Percentiles rank a stretch among this genome's conserved stretches.
Evolutionary conservation across 306 rosid species (phyloP).

Genomic region (Geum urbanum): DNA sequence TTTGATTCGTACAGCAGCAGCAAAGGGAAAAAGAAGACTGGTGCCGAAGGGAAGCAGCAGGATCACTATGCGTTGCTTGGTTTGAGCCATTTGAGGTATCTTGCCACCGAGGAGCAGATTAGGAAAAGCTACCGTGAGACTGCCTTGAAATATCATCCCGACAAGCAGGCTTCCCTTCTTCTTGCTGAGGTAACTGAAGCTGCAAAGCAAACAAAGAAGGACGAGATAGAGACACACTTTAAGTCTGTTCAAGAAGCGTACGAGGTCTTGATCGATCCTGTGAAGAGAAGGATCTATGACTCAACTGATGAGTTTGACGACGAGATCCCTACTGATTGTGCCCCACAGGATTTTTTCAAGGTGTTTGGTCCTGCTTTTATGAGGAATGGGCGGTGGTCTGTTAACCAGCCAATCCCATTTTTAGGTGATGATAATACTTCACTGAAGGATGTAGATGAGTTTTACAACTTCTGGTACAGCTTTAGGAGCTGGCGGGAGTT

Average conservation of each 20-base stretch:
- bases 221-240: conserved; percentile 83
- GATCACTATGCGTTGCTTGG: conserved; percentile 98
- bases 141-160: conserved; percentile 92
- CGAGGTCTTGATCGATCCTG: conserved; percentile 71
- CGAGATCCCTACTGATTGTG: conserved; percentile 91
- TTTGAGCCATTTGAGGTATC: conserved; percentile 81
- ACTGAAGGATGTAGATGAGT: conserved; percentile 61
- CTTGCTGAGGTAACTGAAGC: conserved; percentile 83
- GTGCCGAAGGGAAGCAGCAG: conserved; percentile 61
- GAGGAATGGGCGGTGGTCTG: conserved; percentile 97
- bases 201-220: conserved; percentile 75
- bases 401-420: conserved; percentile 65
- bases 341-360: conserved; percentile 82
- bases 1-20: conserved; percentile 73
- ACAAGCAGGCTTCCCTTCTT: conserved; percentile 84
- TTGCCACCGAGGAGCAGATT: conserved; percentile 95
- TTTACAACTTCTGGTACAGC: conserved; percentile 87
- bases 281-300: conserved; percentile 88
- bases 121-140: conserved; percentile 88
- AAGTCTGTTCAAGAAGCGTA: conserved; percentile 92
- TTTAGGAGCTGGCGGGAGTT: conserved; percentile 99
- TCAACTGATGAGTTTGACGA: conserved; percentile 99
- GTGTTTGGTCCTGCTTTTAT: conserved; percentile 92
- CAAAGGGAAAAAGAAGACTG: conserved; percentile 87
- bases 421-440: conserved; percentile 81